phyloP scores from a whole-genome alignment of 73 alveolate species.

The Tetrahymena borealis region DNA sequence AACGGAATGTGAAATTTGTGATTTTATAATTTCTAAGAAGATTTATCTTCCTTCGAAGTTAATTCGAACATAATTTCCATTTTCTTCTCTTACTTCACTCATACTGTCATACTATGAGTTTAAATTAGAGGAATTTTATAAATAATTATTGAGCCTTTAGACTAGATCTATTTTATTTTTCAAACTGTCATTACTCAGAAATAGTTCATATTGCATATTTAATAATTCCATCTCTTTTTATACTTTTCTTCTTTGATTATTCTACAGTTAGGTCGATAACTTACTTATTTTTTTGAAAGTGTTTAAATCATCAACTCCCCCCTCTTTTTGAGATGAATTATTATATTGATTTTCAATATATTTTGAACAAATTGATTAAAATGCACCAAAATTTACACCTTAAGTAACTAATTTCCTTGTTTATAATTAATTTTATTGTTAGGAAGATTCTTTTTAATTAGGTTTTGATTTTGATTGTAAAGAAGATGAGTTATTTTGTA shows the following conservation, averaged over 20 bases:
- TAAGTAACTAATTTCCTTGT: background rate
- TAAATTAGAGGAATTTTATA: background rate
- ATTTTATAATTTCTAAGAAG: background rate
- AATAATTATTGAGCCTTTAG: background rate
- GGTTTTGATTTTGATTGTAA: background rate
- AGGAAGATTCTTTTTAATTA: background rate
- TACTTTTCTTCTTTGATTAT: background rate
- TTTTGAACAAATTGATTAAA: background rate
- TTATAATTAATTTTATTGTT: background rate
- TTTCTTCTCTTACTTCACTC: background rate
- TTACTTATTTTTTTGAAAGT: background rate
- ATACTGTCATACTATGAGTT: background rate
- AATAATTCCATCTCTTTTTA: background rate
- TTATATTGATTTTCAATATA: background rate
- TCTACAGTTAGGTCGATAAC: background rate
- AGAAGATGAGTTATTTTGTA: background rate
- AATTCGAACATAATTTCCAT: background rate
- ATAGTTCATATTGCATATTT: background rate
- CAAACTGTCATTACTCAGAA: background rate
- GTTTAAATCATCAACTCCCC: background rate
- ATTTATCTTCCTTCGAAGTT: background rate
- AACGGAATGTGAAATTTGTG: background rate
- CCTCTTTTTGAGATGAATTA: background rate
- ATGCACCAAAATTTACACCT: background rate
- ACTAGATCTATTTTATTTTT: background rate